Evolutionary conservation across 805 yeast genomes (phyloP).

Genomic region (Wickerhamiella occidentalis): DNA sequence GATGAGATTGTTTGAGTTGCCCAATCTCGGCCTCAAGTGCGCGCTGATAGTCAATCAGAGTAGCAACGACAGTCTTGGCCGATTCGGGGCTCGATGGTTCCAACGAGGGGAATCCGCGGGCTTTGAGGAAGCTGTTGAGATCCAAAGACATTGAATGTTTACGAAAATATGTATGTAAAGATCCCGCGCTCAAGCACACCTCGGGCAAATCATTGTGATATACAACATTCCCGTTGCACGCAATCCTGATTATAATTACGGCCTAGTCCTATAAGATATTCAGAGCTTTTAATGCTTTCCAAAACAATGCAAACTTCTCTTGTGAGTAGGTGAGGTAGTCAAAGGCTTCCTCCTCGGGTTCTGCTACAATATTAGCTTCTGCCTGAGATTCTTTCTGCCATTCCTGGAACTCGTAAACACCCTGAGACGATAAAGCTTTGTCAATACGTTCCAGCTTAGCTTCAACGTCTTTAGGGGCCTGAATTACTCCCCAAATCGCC

Average conservation of each 20-base stretch:
- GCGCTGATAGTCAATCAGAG: neutral
- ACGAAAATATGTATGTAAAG: no score
- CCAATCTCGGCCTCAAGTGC: neutral
- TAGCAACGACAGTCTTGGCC: neutral
- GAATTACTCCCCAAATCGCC: slow-evolving; percentile 88
- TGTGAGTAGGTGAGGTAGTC: slow-evolving; percentile 64
- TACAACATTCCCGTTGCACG: no score
- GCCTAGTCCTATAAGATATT: neutral
- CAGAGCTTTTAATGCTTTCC: slow-evolving; percentile 47
- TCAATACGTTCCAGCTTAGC: slow-evolving; percentile 10
- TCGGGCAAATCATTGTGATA: no score
- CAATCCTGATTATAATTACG: no score
- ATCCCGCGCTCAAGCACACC: no score
- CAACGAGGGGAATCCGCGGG: neutral
- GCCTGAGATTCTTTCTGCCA: slow-evolving; percentile 12
- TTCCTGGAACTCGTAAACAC: slow-evolving; percentile 33
- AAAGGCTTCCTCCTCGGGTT: slow-evolving; percentile 34
- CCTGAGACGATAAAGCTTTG: neutral
- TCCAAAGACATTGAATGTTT: neutral
- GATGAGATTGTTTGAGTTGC: neutral
- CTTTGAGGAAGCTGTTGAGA: neutral
- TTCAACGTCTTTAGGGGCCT: slow-evolving; percentile 42
- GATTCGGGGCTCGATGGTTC: neutral
- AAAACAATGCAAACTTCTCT: slow-evolving; percentile 58
- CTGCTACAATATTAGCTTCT: slow-evolving; percentile 19